These are phyloP conservation scores for Albifimbria verrucaria DNA, from an alignment of 2,329 filamentous ascomycete genomes.

Conservation along the genomic window DNA sequence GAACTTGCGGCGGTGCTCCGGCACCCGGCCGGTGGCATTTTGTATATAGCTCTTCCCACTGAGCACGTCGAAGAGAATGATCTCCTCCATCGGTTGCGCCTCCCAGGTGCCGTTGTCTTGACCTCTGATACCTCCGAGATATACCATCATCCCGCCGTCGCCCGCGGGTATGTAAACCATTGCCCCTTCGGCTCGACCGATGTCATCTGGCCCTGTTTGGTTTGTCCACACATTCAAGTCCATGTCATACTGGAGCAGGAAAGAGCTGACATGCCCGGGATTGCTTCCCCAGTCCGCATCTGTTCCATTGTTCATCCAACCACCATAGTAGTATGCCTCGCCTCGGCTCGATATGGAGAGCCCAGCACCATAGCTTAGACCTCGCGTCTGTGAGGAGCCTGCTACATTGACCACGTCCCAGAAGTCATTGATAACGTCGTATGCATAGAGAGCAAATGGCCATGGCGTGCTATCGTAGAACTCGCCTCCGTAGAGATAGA, in stretches of 20 bases:
- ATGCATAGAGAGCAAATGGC: constrained; percentile 50
- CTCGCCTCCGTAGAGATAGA: constrained; percentile 62
- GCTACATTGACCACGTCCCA: constrained; percentile 44
- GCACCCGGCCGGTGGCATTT: constrained; percentile 49
- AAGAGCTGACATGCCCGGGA: constrained; percentile 43
- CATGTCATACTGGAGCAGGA: constrained; percentile 57
- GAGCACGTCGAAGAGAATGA: constrained; percentile 58
- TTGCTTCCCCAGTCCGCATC: constrained; percentile 46
- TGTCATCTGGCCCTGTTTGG: constrained; percentile 48
- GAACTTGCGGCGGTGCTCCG: constrained; percentile 51
- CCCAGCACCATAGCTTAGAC: constrained; percentile 56
- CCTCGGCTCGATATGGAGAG: constrained; percentile 51
- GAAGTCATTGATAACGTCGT: constrained; percentile 52
- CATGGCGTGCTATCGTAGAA: constrained; percentile 45
- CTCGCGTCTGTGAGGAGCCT: constrained; percentile 30
- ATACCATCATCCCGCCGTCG: constrained; percentile 56
- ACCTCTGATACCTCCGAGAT: constrained; percentile 58
- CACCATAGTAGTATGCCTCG: constrained; percentile 60
- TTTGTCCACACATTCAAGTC: constrained; percentile 49
- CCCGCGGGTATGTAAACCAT: constrained; percentile 60
- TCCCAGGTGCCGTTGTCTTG: constrained; percentile 43
- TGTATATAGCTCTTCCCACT: constrained; percentile 58
- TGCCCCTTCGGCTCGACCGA: constrained; percentile 54
- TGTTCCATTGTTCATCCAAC: constrained; percentile 56
- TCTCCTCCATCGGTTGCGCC: constrained; percentile 43